A percentile compares a stretch with the other conserved stretches of the same genome.
Conservation (phyloP, 2,329 filamentous ascomycete species). For the Cordyceps cicadae region DNA sequence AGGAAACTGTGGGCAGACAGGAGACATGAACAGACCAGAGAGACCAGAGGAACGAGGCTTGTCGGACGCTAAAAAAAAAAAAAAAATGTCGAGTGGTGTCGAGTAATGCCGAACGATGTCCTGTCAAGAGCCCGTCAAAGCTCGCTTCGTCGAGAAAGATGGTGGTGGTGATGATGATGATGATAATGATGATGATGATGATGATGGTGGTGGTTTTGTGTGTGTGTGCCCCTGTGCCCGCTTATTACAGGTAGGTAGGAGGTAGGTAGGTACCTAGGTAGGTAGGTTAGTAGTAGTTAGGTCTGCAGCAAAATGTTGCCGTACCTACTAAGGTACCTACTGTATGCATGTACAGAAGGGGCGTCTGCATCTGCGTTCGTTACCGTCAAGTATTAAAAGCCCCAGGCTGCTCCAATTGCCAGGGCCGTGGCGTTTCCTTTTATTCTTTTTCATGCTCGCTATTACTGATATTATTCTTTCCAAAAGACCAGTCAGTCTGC, state of each 20-base stretch:
- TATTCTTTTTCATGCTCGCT: neutral
- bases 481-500: neutral
- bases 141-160: neutral
- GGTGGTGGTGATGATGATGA: neutral
- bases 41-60: neutral
- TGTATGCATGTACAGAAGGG: too few species aligned
- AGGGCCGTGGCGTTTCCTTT: neutral
- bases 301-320: neutral
- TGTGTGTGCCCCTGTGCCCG: too few species aligned
- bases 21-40: neutral
- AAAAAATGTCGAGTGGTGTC: neutral
- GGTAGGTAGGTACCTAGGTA: too few species aligned
- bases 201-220: too few species aligned
- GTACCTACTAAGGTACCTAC: neutral
- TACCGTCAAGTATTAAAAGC: neutral
- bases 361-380: too few species aligned
- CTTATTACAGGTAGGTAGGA: too few species aligned
- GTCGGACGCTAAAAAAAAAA: neutral
- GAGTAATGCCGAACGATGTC: neutral
- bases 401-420: neutral
- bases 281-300: too few species aligned
- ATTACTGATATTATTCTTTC: neutral
- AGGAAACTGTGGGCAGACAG: neutral
- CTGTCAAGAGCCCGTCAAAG: neutral
- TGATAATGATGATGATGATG: too few species aligned